These are phyloP conservation scores for Leucocoprinus sp. DNA, from an alignment of 768 basidiomycete species.

Conservation along the genomic window DNA sequence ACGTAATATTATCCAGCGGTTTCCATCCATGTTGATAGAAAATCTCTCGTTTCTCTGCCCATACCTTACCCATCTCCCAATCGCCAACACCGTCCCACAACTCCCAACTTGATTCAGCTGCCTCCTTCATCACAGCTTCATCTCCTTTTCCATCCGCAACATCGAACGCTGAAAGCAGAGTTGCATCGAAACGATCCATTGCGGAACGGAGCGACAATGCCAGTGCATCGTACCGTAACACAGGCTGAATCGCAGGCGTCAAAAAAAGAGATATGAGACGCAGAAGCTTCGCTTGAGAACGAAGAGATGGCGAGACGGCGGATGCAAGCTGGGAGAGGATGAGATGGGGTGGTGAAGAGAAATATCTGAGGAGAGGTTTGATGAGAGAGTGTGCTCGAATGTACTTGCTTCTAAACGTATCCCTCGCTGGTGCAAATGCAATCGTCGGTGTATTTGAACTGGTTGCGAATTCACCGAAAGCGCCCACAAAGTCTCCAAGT, in stretches of 20 bases:
- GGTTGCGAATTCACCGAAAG: constrained; percentile 14
- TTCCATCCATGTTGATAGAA: constrained; percentile 86
- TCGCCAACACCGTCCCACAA: constrained; percentile 56
- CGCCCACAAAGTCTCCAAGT: constrained; percentile 30
- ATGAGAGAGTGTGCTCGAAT: constrained; percentile 59
- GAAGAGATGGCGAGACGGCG: constrained; percentile 35
- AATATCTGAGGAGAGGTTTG: constrained; percentile 46
- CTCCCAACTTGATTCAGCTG: constrained; percentile 80
- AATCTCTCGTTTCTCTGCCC: constrained; percentile 92
- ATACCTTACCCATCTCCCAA: constrained; percentile 92
- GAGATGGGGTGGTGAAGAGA: constrained; percentile 58
- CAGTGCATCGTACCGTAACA: constrained; percentile 57
- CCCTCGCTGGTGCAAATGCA: constrained; percentile 20
- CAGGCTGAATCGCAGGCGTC: constrained; percentile 60
- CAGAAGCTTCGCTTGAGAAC: constrained; percentile 58
- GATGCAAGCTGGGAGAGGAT: constrained; percentile 52
- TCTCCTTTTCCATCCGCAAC: constrained; percentile 67
- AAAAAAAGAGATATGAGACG: constrained; percentile 71
- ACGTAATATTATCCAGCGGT: constrained; percentile 77
- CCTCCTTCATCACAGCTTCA: constrained; percentile 71
- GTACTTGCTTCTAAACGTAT: constrained; percentile 47
- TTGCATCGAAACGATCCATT: constrained; percentile 84
- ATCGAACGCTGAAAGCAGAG: constrained; percentile 83
- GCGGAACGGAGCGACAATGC: constrained; percentile 63
- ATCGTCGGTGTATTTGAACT: constrained; percentile 16